Evolutionary conservation across 306 rosid genomes (phyloP).

Genomic region (Trifolium repens): DNA sequence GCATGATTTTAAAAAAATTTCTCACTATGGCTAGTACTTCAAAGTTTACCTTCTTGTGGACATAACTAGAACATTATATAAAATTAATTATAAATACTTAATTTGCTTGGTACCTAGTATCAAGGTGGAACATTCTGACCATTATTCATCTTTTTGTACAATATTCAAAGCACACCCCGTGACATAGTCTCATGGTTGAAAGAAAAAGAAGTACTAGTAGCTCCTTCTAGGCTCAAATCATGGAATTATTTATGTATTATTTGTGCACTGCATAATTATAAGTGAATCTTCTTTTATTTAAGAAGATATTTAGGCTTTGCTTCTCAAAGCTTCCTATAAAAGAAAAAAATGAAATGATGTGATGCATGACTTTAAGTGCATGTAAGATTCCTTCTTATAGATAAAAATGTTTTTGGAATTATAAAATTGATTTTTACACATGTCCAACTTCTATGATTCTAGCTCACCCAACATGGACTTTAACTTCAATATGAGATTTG

Average conservation of each 20-base stretch:
- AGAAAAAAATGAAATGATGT: constrained; percentile 29
- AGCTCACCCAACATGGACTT: background rate
- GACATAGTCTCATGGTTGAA: constrained; percentile 42
- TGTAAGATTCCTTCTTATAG: constrained; percentile 39
- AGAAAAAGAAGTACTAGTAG: constrained; percentile 32
- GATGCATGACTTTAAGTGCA: constrained; percentile 32
- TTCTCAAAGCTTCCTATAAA: constrained; percentile 41
- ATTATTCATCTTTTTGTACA: constrained; percentile 51
- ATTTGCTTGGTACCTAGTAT: constrained; percentile 37
- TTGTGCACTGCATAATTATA: constrained; percentile 20
- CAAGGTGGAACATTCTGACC: constrained; percentile 71
- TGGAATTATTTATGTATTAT: constrained; percentile 22
- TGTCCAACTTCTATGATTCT: too few relatives aligned
- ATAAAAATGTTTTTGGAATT: background rate
- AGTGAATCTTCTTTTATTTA: constrained; percentile 40
- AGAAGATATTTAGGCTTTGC: background rate
- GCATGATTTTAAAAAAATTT: constrained; percentile 30
- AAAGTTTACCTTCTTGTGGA: constrained; percentile 36
- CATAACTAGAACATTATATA: constrained; percentile 28
- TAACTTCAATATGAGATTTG: background rate
- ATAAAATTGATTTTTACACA: too few relatives aligned
- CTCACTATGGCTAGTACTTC: constrained; percentile 34
- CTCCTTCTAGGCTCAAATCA: constrained; percentile 39
- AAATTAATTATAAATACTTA: constrained; percentile 6
- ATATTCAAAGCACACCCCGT: constrained; percentile 71